These are phyloP conservation scores for Flammula alnicola DNA, from an alignment of 1,284 basidiomycete species.

Conservation along the genomic window DNA sequence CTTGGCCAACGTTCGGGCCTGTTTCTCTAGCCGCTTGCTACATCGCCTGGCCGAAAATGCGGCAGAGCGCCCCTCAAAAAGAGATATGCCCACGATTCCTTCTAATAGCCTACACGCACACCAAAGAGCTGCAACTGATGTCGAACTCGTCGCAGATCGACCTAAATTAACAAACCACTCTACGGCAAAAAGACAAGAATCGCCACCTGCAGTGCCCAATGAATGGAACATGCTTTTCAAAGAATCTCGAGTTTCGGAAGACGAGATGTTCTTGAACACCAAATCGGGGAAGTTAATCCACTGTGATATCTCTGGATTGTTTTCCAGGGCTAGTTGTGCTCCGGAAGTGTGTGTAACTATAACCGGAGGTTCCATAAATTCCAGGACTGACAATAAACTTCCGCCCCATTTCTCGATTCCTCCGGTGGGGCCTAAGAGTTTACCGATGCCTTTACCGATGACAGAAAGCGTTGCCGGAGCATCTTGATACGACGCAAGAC, in stretches of 20 bases:
- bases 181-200: constrained; percentile 71
- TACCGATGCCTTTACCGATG: constrained; percentile 62
- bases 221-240: constrained; percentile 74
- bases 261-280: constrained; percentile 64
- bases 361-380: constrained; percentile 64
- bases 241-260: constrained; percentile 55
- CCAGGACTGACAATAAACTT: constrained; percentile 76
- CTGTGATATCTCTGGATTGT: constrained; percentile 40
- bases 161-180: constrained; percentile 83
- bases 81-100: constrained; percentile 59
- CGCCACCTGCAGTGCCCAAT: constrained; percentile 73
- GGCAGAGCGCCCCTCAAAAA: constrained; percentile 35
- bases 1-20: constrained; percentile 65
- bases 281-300: constrained; percentile 61
- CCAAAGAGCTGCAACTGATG: constrained; percentile 81
- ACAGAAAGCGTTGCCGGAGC: constrained; percentile 33
- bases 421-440: constrained; percentile 80
- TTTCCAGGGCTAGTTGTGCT: constrained; percentile 65
- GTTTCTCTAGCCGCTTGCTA: constrained; percentile 63
- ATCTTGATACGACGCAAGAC: constrained; percentile 40
- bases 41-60: constrained; percentile 26
- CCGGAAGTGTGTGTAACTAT: constrained; percentile 49
- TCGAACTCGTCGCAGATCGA: constrained; percentile 43
- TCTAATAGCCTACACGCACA: constrained; percentile 77
- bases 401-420: constrained; percentile 91